phyloP scores from a whole-genome alignment of 2,329 filamentous ascomycete species.

The Epichloe glyceriae region DNA sequence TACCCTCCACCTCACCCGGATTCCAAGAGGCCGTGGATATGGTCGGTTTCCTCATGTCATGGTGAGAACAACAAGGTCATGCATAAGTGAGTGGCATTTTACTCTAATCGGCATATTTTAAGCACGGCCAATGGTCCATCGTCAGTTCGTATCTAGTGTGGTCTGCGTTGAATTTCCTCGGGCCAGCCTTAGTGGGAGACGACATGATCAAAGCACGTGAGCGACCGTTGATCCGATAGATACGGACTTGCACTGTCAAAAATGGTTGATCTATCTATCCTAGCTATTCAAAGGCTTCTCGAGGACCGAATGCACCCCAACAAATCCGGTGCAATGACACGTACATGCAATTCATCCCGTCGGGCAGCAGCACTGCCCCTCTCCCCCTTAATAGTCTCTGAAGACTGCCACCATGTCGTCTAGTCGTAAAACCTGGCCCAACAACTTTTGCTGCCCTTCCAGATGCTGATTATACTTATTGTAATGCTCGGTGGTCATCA shows the following conservation, averaged over 20 bases:
- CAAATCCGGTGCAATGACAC: not conserved
- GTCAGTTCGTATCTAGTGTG: too few relatives aligned
- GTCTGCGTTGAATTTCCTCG: too few relatives aligned
- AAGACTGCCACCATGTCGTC: conserved; percentile 78
- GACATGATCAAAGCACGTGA: not conserved
- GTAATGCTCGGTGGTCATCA: conserved; percentile 62
- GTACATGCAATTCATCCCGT: not conserved
- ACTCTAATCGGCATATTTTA: too few relatives aligned
- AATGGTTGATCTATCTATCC: not conserved
- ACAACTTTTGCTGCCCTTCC: conserved; percentile 57
- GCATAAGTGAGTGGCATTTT: too few relatives aligned
- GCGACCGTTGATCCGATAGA: not conserved
- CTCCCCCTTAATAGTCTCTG: conserved; percentile 45
- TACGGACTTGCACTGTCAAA: not conserved
- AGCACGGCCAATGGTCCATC: too few relatives aligned
- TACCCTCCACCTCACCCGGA: not conserved
- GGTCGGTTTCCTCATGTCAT: not conserved
- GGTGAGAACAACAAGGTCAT: too few relatives aligned
- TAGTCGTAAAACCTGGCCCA: conserved; percentile 66
- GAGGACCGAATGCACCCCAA: not conserved
- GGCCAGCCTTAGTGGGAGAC: not conserved
- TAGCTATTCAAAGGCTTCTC: not conserved
- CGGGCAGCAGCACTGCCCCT: not conserved
- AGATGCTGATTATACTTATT: conserved; percentile 45
- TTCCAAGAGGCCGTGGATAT: not conserved